Base-by-base conservation (phyloP, 2,329 filamentous ascomycete species). In the Neodidymelliopsis sp. region DNA sequence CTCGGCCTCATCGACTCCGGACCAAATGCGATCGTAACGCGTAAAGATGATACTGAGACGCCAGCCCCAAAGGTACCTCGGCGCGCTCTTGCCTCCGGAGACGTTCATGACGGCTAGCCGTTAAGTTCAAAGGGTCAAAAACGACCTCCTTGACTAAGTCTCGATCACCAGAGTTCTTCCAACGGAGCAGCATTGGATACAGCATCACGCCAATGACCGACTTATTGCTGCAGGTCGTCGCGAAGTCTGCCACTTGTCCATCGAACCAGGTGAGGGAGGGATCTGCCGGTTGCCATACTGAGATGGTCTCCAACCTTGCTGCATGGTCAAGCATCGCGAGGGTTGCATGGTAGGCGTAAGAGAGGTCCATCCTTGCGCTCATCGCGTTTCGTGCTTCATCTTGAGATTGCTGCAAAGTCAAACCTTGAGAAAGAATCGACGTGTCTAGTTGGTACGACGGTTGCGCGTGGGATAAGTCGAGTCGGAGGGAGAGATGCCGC, bases 261-360 rank as follows among this genome's bases (percentile, higher is more conserved):
- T 60, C 53, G 12, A 65, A 64, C 59, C 63, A 67, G 11, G 37
- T 40, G 2, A 67, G 41, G 2, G 54, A 52, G 7, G 57, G 38
- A 22, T 67, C 62, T 2, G 63, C 57, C n/a, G 65, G 64, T 20
- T 69, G 62, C 60, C 62, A 67, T 3, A 66, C 31, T 4, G 63
- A 54, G 8, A 67, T 51, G 1, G 60, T 63, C 41, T 60, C 49
- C 7, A 69, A 47, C n/a, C 41, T 13, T 7, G 45, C 22, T 2
- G 58, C 34, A 15, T 56, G 50, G 10, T 63, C 60, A 9, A 68
- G 49, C 19, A 68, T 22, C 2, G 41, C 33, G 11, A 64, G 51
- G 3, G 52, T 55, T 4, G 59, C 51, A 24, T 63, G 55, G 16
- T 60, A 65, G 23, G 60, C 57, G 27, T 62, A 64, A 2, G 60